Evolutionary conservation across 345 rosid genomes (phyloP).

Genomic region (Geranium rotundifolium): DNA sequence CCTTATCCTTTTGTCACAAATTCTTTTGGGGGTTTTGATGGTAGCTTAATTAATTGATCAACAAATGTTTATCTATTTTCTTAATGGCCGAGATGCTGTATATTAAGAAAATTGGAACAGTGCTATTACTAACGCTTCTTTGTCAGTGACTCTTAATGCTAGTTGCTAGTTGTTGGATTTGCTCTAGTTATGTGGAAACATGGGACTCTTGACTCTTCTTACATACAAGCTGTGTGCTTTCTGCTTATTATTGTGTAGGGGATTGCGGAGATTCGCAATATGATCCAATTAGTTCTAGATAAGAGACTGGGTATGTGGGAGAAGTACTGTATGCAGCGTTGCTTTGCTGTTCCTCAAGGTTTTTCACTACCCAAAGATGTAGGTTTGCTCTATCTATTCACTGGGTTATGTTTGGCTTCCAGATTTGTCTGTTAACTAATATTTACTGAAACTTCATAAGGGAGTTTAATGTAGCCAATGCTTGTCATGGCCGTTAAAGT

Average conservation of each 20-base stretch:
- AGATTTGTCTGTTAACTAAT: background rate
- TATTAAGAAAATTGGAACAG: background rate
- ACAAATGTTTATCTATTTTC: background rate
- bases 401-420: background rate
- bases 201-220: no score
- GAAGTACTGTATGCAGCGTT: slow-evolving; percentile 48
- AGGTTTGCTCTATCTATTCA: slow-evolving; percentile 14
- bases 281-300: slow-evolving; percentile 45
- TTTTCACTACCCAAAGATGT: slow-evolving; percentile 47
- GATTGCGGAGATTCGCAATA: slow-evolving; percentile 33
- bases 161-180: background rate
- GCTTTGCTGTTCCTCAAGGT: slow-evolving; percentile 68
- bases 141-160: background rate
- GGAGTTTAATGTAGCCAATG: background rate
- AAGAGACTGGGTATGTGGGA: slow-evolving; percentile 60
- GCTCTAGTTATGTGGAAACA: background rate
- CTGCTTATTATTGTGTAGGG: slow-evolving; percentile 34
- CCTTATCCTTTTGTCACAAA: background rate
- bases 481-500: no score
- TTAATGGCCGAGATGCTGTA: background rate
- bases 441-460: background rate
- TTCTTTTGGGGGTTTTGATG: background rate
- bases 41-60: background rate
- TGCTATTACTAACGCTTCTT: no score
- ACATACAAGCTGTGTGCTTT: background rate